phyloP scores from a whole-genome alignment of 768 basidiomycete species.

The Chalciporus piperatus region DNA sequence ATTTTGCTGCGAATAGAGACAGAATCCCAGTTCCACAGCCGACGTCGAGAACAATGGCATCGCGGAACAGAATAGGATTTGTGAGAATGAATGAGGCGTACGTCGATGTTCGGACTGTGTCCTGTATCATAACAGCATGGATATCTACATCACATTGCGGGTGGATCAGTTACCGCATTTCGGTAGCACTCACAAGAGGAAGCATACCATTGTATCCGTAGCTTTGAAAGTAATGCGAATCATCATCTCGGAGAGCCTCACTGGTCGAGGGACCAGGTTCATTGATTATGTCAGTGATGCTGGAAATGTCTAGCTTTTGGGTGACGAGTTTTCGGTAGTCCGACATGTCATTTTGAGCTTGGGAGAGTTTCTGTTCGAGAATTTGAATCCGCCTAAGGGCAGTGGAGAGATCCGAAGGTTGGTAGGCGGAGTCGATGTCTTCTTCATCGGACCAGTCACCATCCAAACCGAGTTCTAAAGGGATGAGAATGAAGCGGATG shows the following conservation, averaged over 20 bases:
- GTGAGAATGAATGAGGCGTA: slow-evolving; percentile 90
- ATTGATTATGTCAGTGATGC: slow-evolving; percentile 41
- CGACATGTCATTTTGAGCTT: slow-evolving; percentile 55
- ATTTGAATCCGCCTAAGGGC: slow-evolving; percentile 48
- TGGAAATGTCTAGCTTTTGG: slow-evolving; percentile 47
- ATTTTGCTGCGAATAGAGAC: slow-evolving; percentile 84
- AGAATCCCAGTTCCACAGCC: slow-evolving; percentile 96
- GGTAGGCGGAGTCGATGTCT: background rate
- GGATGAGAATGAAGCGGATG: background rate
- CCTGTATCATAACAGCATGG: slow-evolving; percentile 95
- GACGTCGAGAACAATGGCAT: slow-evolving; percentile 88
- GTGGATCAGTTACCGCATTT: background rate
- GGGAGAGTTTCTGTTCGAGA: slow-evolving; percentile 61
- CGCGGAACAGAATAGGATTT: slow-evolving; percentile 77
- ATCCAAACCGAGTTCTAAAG: slow-evolving; percentile 59
- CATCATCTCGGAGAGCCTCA: slow-evolving; percentile 63
- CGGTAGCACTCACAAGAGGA: background rate
- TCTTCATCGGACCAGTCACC: slow-evolving; percentile 73
- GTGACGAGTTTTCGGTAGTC: slow-evolving; percentile 62
- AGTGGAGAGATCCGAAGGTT: slow-evolving; percentile 30
- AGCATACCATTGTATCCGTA: slow-evolving; percentile 80
- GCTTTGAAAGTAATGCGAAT: slow-evolving; percentile 90
- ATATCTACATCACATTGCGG: slow-evolving; percentile 54
- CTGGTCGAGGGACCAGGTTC: slow-evolving; percentile 30
- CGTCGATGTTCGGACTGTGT: slow-evolving; percentile 88